These are phyloP conservation scores for Claviceps sp. DNA, from an alignment of 2,329 filamentous ascomycete genomes.

Conservation along the genomic window DNA sequence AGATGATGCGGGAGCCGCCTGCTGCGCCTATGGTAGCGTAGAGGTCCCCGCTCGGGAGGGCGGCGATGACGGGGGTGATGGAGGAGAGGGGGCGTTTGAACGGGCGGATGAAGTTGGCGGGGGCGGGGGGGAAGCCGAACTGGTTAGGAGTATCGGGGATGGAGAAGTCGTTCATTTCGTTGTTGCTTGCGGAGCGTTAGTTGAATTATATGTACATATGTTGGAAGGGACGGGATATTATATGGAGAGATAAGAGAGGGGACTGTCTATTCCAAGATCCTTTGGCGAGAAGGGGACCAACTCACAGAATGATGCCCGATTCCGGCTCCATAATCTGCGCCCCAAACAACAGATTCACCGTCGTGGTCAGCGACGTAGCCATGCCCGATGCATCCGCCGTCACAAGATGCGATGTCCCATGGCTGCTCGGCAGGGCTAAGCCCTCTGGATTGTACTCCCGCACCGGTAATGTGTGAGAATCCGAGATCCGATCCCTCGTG, in stretches of 20 bases:
- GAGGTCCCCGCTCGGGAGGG: conserved; percentile 47
- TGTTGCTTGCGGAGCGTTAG: conserved; percentile 27
- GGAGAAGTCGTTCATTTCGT: conserved; percentile 70
- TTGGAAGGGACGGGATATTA: not conserved
- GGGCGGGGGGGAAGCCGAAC: conserved; percentile 72
- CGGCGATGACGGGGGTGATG: conserved; percentile 66
- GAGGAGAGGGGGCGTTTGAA: conserved; percentile 74
- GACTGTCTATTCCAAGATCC: not conserved
- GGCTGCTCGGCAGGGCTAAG: conserved; percentile 53
- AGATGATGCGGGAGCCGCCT: conserved; percentile 74
- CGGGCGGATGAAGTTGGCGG: conserved; percentile 68
- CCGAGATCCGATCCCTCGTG: conserved; percentile 55
- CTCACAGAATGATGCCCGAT: conserved; percentile 63
- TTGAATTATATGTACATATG: not conserved
- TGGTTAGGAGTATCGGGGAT: conserved; percentile 65
- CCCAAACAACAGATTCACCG: conserved; percentile 79
- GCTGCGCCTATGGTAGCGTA: conserved; percentile 62
- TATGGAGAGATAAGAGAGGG: not conserved
- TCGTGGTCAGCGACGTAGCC: conserved; percentile 71
- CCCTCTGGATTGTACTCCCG: conserved; percentile 58
- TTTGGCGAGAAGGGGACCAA: no score
- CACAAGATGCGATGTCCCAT: conserved; percentile 62
- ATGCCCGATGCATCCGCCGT: conserved; percentile 60
- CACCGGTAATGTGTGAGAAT: conserved; percentile 57
- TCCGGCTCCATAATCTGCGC: conserved; percentile 64